phyloP scores from a whole-genome alignment of 495 filamentous ascomycete species.

The Paragyromitra xinjiangensis region DNA sequence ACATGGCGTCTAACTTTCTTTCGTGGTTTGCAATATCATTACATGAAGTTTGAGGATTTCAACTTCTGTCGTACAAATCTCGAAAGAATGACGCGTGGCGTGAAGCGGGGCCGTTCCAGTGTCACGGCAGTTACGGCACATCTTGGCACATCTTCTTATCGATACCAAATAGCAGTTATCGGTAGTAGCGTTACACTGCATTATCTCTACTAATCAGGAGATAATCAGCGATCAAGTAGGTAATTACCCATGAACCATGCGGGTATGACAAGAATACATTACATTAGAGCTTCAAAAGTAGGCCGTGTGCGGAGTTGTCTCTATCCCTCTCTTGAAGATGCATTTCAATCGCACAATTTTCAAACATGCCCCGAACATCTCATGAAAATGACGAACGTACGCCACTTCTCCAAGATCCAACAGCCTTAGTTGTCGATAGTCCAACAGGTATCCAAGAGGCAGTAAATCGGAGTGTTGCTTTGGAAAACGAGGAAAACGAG shows the following conservation, averaged over 20 bases:
- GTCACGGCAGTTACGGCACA: slow-evolving; percentile 25
- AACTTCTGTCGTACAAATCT: neutral
- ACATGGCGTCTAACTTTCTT: slow-evolving; percentile 13
- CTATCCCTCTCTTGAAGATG: neutral
- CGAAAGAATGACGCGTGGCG: neutral
- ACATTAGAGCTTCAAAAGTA: slow-evolving; percentile 10
- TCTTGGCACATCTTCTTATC: slow-evolving; percentile 26
- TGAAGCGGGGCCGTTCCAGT: slow-evolving; percentile 25
- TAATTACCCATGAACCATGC: neutral
- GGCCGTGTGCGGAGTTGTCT: neutral
- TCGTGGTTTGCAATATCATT: neutral
- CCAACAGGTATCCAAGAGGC: neutral
- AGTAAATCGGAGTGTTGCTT: neutral
- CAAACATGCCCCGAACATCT: neutral
- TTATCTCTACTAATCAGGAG: slow-evolving; percentile 26
- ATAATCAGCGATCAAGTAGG: slow-evolving; percentile 5
- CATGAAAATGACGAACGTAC: slow-evolving; percentile 23
- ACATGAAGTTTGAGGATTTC: neutral
- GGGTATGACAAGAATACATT: neutral
- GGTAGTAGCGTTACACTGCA: slow-evolving; percentile 34
- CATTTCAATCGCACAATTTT: neutral
- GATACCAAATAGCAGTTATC: slow-evolving; percentile 2
- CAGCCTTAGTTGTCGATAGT: neutral
- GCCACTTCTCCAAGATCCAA: slow-evolving; percentile 19
- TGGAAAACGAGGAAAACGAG: slow-evolving; percentile 23